These are phyloP conservation scores for Limonomyces culmigenus DNA, from an alignment of 1,284 basidiomycete genomes.

Conservation along the genomic window DNA sequence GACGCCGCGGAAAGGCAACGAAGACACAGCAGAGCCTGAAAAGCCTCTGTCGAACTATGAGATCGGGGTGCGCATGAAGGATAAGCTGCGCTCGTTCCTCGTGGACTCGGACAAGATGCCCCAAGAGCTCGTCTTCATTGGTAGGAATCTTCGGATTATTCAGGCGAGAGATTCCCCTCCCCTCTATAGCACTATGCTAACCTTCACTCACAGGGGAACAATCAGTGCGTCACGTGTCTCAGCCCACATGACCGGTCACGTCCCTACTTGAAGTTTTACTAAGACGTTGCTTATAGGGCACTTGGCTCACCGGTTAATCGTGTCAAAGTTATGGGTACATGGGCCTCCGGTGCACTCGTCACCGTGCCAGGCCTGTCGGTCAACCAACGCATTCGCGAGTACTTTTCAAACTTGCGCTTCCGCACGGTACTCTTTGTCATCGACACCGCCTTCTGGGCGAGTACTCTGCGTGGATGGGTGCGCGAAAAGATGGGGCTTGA, in stretches of 20 bases:
- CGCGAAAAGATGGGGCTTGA: slow-evolving; percentile 11
- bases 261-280: no score
- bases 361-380: slow-evolving; percentile 12
- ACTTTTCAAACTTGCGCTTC: slow-evolving; percentile 34
- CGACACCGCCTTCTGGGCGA: slow-evolving; percentile 40
- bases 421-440: slow-evolving; percentile 32
- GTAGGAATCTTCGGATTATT: slow-evolving; percentile 57
- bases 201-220: background rate
- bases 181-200: slow-evolving; percentile 8
- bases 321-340: slow-evolving; percentile 68
- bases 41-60: slow-evolving; percentile 34
- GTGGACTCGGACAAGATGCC: slow-evolving; percentile 51
- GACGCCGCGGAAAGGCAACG: no score
- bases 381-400: slow-evolving; percentile 25
- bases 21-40: slow-evolving; percentile 13
- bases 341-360: slow-evolving; percentile 43
- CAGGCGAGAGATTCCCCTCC: slow-evolving; percentile 16
- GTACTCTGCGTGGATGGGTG: slow-evolving; percentile 31
- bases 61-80: slow-evolving; percentile 45
- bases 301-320: slow-evolving; percentile 76
- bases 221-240: slow-evolving; percentile 1
- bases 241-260: slow-evolving; percentile 32
- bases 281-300: no score
- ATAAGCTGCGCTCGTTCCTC: slow-evolving; percentile 40
- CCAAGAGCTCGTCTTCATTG: slow-evolving; percentile 71